Conservation (phyloP, 441 rosid genomes). For the Sinapis alba region DNA sequence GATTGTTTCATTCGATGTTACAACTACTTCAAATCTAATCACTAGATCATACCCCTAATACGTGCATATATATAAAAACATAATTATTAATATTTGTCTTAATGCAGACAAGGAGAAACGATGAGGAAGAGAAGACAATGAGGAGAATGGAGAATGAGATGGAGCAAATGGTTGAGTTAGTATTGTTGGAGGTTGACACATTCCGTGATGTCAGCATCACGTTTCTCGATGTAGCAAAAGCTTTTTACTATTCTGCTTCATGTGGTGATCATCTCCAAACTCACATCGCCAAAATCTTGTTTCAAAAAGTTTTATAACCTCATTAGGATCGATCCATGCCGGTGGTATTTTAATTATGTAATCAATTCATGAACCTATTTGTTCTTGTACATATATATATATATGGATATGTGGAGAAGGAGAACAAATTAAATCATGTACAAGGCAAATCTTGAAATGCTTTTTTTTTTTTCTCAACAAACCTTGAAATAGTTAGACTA, state of each 20-base stretch:
- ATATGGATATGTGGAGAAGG: constrained; percentile 5
- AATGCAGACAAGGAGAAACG: constrained; percentile 45
- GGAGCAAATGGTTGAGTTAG: constrained; percentile 66
- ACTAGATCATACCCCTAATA: neutral
- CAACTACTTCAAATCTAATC: constrained; percentile 12
- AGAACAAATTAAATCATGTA: constrained; percentile 7
- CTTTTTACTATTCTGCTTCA: constrained; percentile 64
- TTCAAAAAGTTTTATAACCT: constrained; percentile 54
- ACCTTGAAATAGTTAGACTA: no score
- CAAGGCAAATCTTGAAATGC: neutral
- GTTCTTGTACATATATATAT: neutral
- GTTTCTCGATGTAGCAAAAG: constrained; percentile 61
- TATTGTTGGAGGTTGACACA: constrained; percentile 40
- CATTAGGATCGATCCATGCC: neutral
- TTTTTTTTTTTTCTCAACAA: no score
- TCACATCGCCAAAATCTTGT: constrained; percentile 76
- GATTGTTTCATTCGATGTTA: constrained; percentile 14
- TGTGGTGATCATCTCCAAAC: constrained; percentile 53
- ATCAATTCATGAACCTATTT: neutral
- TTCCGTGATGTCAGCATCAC: constrained; percentile 47
- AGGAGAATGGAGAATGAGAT: constrained; percentile 52
- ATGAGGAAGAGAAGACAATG: constrained; percentile 30
- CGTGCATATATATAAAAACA: neutral
- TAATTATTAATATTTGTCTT: no score
- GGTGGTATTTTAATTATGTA: neutral